A percentile compares a stretch with the other conserved stretches of the same genome.
These are phyloP conservation scores for Colletotrichum sp. DNA, from an alignment of 2,329 filamentous ascomycete species.

Conservation along the genomic window DNA sequence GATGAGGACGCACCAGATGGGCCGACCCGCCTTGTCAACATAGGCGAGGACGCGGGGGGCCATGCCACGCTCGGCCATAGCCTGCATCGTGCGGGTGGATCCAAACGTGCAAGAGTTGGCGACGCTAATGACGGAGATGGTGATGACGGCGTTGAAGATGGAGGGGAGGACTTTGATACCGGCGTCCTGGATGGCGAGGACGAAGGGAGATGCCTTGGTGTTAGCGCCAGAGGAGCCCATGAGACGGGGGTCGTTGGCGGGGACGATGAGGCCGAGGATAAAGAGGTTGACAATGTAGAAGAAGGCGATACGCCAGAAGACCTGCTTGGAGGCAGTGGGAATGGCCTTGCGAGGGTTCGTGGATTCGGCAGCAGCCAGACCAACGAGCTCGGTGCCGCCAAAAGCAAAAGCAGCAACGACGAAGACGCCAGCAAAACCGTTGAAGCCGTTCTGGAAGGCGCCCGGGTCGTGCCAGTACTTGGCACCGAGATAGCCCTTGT, in stretches of 20 bases:
- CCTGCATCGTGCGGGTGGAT: constrained; percentile 56
- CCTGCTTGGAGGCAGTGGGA: constrained; percentile 27
- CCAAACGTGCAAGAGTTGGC: constrained; percentile 58
- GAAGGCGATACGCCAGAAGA: constrained; percentile 27
- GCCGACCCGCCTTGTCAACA: constrained; percentile 66
- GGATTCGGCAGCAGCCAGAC: constrained; percentile 28
- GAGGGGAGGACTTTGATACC: constrained; percentile 54
- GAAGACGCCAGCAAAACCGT: constrained; percentile 26
- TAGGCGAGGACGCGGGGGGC: constrained; percentile 63
- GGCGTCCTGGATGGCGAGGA: constrained; percentile 55
- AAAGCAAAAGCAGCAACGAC: constrained; percentile 25
- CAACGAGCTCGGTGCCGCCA: constrained; percentile 27
- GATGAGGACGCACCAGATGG: constrained; percentile 57
- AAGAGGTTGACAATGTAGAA: constrained; percentile 26
- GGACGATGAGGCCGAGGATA: constrained; percentile 26
- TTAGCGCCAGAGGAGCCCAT: constrained; percentile 38
- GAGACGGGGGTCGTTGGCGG: constrained; percentile 23
- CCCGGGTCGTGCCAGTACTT: constrained; percentile 27
- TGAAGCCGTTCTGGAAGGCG: constrained; percentile 26
- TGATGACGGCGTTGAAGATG: constrained; percentile 58
- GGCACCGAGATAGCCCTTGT: constrained; percentile 24
- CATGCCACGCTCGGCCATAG: constrained; percentile 52
- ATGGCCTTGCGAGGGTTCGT: constrained; percentile 27
- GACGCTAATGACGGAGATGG: constrained; percentile 55
- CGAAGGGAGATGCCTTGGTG: constrained; percentile 54